Percentiles rank a stretch among this genome's conserved stretches.
Evolutionary conservation across 306 rosid genomes (phyloP).

Genomic region (Mucuna pruriens): DNA sequence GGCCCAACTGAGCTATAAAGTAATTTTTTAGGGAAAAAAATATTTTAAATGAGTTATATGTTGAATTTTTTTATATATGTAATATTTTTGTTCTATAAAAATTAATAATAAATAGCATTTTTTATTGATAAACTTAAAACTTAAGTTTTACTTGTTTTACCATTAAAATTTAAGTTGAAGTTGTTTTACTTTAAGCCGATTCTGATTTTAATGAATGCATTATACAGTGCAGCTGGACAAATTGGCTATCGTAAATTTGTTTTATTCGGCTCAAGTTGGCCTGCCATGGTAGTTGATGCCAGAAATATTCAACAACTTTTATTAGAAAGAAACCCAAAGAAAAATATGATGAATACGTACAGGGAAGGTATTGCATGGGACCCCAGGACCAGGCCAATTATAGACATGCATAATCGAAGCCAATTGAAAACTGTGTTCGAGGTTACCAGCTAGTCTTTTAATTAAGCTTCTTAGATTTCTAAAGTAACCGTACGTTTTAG

Average conservation of each 20-base stretch:
- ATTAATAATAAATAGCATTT: too few species aligned
- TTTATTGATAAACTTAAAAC: too few species aligned
- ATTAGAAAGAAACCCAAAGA: constrained; percentile 5
- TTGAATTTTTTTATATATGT: too few species aligned
- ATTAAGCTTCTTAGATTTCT: background rate
- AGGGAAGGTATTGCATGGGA: constrained; percentile 15
- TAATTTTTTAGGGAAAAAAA: too few species aligned
- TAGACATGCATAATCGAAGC: background rate
- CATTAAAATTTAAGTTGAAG: too few species aligned
- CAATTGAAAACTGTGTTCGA: too few species aligned
- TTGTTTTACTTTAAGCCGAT: too few species aligned
- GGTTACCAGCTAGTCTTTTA: background rate
- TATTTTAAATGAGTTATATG: too few species aligned
- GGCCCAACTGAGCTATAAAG: too few species aligned
- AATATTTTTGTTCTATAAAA: too few species aligned
- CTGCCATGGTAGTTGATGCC: constrained; percentile 4
- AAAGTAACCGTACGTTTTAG: background rate
- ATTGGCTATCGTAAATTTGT: background rate
- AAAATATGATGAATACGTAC: background rate
- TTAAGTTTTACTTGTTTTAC: too few species aligned
- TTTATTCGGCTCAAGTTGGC: constrained; percentile 30
- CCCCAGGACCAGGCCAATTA: constrained; percentile 26
- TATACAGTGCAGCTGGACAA: constrained; percentile 37
- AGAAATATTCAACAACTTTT: constrained; percentile 22
- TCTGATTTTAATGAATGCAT: too few species aligned